Conservation (phyloP, 805 yeast species). For the Yarrowia divulgata region DNA sequence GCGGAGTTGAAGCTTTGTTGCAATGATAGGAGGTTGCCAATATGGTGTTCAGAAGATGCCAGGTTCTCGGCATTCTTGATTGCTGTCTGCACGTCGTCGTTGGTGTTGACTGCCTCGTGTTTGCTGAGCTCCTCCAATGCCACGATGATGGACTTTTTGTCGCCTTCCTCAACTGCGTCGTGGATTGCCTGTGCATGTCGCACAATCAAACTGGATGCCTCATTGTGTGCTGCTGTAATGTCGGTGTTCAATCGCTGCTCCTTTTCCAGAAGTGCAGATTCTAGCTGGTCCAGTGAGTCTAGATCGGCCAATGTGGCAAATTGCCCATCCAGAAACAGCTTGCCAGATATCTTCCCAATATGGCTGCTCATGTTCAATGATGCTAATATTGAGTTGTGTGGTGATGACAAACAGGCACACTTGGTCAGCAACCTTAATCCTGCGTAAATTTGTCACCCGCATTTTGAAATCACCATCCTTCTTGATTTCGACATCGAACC, state of each 20-base stretch:
- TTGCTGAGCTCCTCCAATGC: slow-evolving; percentile 22
- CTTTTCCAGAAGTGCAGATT: slow-evolving; percentile 14
- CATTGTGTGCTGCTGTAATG: slow-evolving; percentile 2
- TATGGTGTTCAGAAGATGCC: slow-evolving; percentile 22
- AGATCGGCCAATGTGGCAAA: slow-evolving; percentile 21
- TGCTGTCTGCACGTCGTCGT: slow-evolving; percentile 1
- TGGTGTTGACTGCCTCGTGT: slow-evolving; percentile 13
- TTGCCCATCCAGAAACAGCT: slow-evolving; percentile 15
- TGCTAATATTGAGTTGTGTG: slow-evolving; percentile 1
- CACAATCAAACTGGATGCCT: slow-evolving; percentile 4
- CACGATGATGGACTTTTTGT: neutral
- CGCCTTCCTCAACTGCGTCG: slow-evolving; percentile 14
- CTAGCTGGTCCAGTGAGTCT: slow-evolving; percentile 3
- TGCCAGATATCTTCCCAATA: slow-evolving; percentile 23
- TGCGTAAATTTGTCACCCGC: slow-evolving; percentile 9
- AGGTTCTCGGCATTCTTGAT: slow-evolving; percentile 18
- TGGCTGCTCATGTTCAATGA: slow-evolving; percentile 22
- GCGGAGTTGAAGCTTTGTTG: slow-evolving; percentile 10
- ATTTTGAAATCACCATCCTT: neutral
- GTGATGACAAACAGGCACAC: slow-evolving; percentile 1
- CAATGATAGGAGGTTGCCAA: slow-evolving; percentile 11
- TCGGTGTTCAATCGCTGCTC: slow-evolving; percentile 2
- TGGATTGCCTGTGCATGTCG: slow-evolving; percentile 11
- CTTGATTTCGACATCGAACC: slow-evolving; percentile 10
- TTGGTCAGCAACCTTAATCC: neutral